Conservation (phyloP, 2,329 filamentous ascomycete genomes). For the Stagonosporopsis rhizophila region DNA sequence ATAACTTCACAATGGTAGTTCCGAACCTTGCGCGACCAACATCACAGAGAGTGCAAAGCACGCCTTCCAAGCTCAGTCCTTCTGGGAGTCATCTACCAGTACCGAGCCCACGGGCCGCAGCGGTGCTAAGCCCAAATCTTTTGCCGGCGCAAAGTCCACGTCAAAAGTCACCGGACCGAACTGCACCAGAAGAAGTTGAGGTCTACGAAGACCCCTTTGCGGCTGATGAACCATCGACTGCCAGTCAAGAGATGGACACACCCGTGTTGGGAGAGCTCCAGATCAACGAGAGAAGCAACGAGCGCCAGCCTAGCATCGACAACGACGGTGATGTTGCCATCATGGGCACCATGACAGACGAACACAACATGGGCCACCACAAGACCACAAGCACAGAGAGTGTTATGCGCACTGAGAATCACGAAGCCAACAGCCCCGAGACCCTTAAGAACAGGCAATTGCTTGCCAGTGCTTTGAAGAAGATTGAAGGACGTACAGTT, state of each 20-base stretch:
- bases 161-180: constrained; percentile 44
- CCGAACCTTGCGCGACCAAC: constrained; percentile 48
- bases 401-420: constrained; percentile 41
- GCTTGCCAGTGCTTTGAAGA: constrained; percentile 75
- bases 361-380: constrained; percentile 40
- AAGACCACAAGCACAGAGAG: constrained; percentile 50
- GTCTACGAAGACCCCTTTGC: constrained; percentile 63
- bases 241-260: constrained; percentile 46
- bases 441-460: constrained; percentile 61
- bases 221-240: constrained; percentile 41
- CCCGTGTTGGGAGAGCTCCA: constrained; percentile 60
- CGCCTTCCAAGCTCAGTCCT: constrained; percentile 40
- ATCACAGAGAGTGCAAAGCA: constrained; percentile 38
- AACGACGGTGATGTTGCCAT: constrained; percentile 36
- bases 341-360: constrained; percentile 37
- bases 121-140: constrained; percentile 37
- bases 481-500: constrained; percentile 73
- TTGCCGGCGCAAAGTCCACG: constrained; percentile 40
- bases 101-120: constrained; percentile 36
- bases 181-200: constrained; percentile 53
- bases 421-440: constrained; percentile 47
- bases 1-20: constrained; percentile 61
- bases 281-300: constrained; percentile 55
- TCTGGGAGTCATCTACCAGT: constrained; percentile 36
- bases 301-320: constrained; percentile 42